Evolutionary conservation across 139 green algal species (phyloP), one percentile per base, ranked within the genome.

Genomic region (Yamagishiella unicocca): DNA sequence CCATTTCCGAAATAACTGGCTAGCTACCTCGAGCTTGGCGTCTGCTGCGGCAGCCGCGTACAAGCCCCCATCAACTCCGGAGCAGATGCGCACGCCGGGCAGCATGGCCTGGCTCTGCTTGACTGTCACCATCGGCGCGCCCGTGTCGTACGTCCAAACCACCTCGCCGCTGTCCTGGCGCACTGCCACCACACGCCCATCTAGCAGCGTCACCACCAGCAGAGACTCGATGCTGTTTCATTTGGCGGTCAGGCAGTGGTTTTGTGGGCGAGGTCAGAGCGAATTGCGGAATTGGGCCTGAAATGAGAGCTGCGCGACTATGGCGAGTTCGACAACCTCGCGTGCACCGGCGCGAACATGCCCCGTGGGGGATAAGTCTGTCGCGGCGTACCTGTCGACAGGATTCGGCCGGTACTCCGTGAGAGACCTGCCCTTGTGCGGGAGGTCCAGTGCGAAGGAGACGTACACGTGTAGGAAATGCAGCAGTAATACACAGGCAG

Each of bases 1-100:
- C n/a, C n/a, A 42, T 73, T 2, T 43, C 31, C 8, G 64, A 12
- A 14, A 17, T 8, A 45, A 4, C 31, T 14, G 14, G 64, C 12
- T 31, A 14, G 12, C 9, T 22, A 95, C 93, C 91, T 95, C 86
- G 2, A 95, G 82, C 17, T 79, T 90, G 38, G 71, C n/a, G 31
- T 33, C 76, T 61, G 50, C n/a, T 50, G 73, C 29, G 1, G 66
- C 14, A 27, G 66, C 8, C 22, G 75, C 46, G 84, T 99, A 99
- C 76, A 99, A 89, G 25, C 90, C 91, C 43, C 97, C 97, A 75
- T 99, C 96, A 4, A 93, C 92, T 12, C 97, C 96, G 0, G 97
- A 95, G 40, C 99, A 96, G n/a, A 99, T 91, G 85, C 87, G 91
- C 66, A 94, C 62, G 37, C 70, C 76, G 40, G 82, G 88, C 2